Base-by-base conservation (phyloP, 768 basidiomycete genomes). In the Termitomyces sp. region DNA sequence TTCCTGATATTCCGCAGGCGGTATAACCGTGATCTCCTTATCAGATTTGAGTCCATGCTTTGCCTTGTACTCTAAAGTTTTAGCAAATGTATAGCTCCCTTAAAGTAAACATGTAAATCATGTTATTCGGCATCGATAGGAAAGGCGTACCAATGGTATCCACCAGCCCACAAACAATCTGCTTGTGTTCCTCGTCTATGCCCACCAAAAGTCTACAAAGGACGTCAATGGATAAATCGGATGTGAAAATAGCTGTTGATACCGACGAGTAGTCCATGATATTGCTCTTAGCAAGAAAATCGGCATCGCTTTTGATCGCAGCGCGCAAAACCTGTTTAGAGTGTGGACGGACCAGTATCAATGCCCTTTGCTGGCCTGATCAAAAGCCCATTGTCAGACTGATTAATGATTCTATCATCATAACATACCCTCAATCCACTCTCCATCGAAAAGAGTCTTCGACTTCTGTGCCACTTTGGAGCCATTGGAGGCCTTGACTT, bases 201-300 rank as follows among this genome's bases (percentile, higher is more conserved):
- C 91, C 91, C 2, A 94, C 79, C 5, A 94, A 78, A 29, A 94
- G 80, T 9, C 88, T 89, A 31, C 12, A 42, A 40, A 12, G 17
- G 2, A 40, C 12, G 34, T 43, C 49, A 55, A 32, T 42, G 34
- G 34, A 49, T 7, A 14, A 32, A n/a, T 32, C n/a, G 17, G 5
- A 17, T 12, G 40, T 37, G 8, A 55, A 29, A 45, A 43, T 25
- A 37, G 14, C n/a, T 10, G 10, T 15, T 31, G 25, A n/a, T 17
- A 77, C 86, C 62, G 67, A 89, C 86, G 89, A 91, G 66, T 92
- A 94, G 68, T 94, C 92, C 89, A 93, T 92, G 66, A 93, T 91
- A 63, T 91, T 90, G 66, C 86, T 88, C 66, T 75, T 81, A 0
- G 88, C 79, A 36, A 94, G 75, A 68, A 89, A 94, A 2, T 88